Evolutionary conservation across 495 filamentous ascomycete species (phyloP).

Genomic region (Corynascus novoguineensis): DNA sequence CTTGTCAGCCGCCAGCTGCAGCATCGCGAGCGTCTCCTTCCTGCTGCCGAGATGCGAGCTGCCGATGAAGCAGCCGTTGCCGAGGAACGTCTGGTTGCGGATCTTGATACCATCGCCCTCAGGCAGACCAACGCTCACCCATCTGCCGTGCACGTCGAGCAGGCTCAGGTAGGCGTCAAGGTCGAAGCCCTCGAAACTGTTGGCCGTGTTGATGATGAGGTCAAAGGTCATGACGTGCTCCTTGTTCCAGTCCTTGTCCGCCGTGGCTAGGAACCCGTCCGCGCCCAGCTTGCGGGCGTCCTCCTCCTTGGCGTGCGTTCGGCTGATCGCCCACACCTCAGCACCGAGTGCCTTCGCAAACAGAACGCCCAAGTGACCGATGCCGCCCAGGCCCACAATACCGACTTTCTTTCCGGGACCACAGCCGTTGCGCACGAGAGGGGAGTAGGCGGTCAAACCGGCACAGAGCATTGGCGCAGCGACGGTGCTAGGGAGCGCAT

Average conservation of each 20-base stretch:
- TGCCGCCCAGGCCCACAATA: conserved; percentile 65
- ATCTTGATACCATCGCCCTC: conserved; percentile 71
- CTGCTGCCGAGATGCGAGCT: conserved; percentile 78
- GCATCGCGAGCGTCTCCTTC: conserved; percentile 75
- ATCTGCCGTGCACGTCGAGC: conserved; percentile 77
- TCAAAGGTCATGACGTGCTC: conserved; percentile 52
- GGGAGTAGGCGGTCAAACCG: conserved; percentile 74
- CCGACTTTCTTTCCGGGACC: conserved; percentile 78
- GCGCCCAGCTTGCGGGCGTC: conserved; percentile 65
- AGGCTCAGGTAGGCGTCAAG: conserved; percentile 66
- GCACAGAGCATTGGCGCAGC: conserved; percentile 90
- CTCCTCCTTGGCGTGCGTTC: conserved; percentile 60
- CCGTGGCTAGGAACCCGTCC: conserved; percentile 66
- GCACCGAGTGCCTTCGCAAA: conserved; percentile 68
- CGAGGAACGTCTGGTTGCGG: conserved; percentile 68
- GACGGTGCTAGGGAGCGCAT: conserved; percentile 55
- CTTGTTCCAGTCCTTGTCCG: conserved; percentile 60
- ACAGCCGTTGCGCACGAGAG: conserved; percentile 66
- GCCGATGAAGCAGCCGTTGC: conserved; percentile 73
- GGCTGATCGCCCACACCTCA: conserved; percentile 65
- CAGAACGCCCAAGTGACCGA: conserved; percentile 67
- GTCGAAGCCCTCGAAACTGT: conserved; percentile 49
- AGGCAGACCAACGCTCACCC: conserved; percentile 78
- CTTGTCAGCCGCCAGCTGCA: conserved; percentile 76
- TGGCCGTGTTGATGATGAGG: conserved; percentile 56